Evolutionary conservation across 306 rosid species (phyloP), one percentile per base, ranked within the genome.

Genomic region (Vigna hirtella): DNA sequence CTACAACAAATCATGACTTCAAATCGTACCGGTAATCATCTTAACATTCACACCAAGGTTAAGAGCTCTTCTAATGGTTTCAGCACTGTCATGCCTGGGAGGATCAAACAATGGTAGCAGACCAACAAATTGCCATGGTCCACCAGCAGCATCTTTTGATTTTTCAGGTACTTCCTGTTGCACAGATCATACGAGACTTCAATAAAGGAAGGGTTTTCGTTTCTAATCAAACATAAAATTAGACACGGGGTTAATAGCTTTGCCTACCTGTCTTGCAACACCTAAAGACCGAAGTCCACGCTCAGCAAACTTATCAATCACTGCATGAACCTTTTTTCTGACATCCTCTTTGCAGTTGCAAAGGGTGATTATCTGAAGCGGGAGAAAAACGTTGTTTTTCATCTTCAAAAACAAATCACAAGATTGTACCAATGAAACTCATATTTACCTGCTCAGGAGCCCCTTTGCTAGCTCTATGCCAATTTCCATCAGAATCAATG

Each of bases 1-100:
- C 49, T 72, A 52, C 13, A 62, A 77, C 61, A 83, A 62, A 4
- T 52, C 62, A 24, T 52, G 55, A 12, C 5, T 24, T 77, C 22
- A 16, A 55, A 55, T 73, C 81, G 64, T 84, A 92, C 98, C 98
- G 2, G 98, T 95, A 76, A 95, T 92, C 98, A 95, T 95, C 88
- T 95, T 95, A 15, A 95, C 98, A 76, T 95, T 95, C 51, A 95
- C 98, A 75, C 98, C 98, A 10, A 95, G 98, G 73, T 88, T 71
- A 22, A 95, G 91, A 62, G 98, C 98, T 85, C 95, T 86, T 88
- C 89, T 81, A 42, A 95, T 95, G 71, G 98, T 92, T 82, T 95
- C 98, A 63, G 98, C 98, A 78, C 98, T 95, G 76, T 95, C 98
- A 56, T 95, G 98, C 83, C 98, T 87, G 9, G 98, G 98, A 73